Percentiles rank a stretch among this genome's conserved stretches.
Conservation (phyloP, 192 early-diverging fungal species). For the Backusella tarrabulga region DNA sequence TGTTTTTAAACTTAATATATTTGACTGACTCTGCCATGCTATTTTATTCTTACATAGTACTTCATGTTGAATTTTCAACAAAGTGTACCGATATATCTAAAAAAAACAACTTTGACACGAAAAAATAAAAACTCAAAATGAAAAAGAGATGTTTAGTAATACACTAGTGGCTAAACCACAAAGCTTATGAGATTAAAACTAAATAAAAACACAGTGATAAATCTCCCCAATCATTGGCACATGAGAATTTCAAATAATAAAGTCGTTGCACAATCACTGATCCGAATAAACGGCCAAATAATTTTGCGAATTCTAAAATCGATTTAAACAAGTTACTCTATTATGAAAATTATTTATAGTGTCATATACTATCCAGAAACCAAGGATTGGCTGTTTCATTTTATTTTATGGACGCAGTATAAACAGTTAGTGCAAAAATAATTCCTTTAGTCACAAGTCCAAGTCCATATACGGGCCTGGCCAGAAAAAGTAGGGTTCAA, state of each 20-base stretch:
- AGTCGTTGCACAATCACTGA: background rate
- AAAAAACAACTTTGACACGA: background rate
- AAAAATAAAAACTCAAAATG: background rate
- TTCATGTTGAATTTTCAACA: background rate
- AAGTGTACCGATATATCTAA: background rate
- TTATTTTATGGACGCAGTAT: background rate
- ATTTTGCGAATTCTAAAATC: background rate
- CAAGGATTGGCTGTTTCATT: background rate
- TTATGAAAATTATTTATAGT: background rate
- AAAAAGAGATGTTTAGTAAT: background rate
- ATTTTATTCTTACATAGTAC: background rate
- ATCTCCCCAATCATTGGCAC: background rate
- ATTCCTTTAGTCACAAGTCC: background rate
- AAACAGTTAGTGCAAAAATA: background rate
- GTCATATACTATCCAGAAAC: background rate
- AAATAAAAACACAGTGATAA: background rate
- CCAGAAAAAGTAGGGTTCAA: slow-evolving; percentile 4
- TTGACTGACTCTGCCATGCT: background rate
- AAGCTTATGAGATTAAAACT: background rate
- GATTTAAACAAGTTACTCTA: background rate
- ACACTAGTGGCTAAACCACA: background rate
- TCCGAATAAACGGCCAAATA: background rate
- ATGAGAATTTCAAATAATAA: slow-evolving; percentile 1
- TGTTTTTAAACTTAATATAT: background rate
- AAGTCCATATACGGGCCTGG: background rate